Conservation (phyloP, 2,329 filamentous ascomycete species). For the Ophiostoma montium region DNA sequence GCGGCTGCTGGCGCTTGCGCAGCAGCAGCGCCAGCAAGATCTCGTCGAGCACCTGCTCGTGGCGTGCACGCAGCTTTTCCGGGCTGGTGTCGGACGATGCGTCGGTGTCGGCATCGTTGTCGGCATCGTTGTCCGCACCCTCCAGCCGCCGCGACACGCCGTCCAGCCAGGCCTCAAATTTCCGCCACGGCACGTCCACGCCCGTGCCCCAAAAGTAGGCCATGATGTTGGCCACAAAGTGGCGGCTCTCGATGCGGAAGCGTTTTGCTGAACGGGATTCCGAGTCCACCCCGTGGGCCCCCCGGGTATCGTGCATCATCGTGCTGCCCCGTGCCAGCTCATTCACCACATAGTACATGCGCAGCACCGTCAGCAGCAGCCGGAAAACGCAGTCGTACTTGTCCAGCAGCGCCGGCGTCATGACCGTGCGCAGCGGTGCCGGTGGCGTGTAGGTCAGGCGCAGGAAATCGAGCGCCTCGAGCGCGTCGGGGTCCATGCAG, state of each 20-base stretch:
- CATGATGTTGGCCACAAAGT: slow-evolving; percentile 60
- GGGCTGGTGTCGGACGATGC: slow-evolving; percentile 48
- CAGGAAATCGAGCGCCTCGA: slow-evolving; percentile 88
- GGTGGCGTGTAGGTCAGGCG: slow-evolving; percentile 74
- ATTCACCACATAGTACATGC: slow-evolving; percentile 64
- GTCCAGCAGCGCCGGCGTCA: slow-evolving; percentile 54
- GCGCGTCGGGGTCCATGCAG: slow-evolving; percentile 67
- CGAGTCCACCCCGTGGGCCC: too few species aligned
- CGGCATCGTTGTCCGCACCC: too few species aligned
- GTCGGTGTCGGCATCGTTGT: too few species aligned
- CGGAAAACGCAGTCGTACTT: slow-evolving; percentile 83
- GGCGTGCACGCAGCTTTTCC: slow-evolving; percentile 51
- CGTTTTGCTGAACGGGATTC: slow-evolving; percentile 22
- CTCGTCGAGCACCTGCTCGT: slow-evolving; percentile 59
- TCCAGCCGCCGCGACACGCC: slow-evolving; percentile 45
- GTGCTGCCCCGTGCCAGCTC: slow-evolving; percentile 45
- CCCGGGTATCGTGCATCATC: too few species aligned
- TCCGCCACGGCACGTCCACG: slow-evolving; percentile 57
- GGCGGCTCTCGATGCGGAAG: slow-evolving; percentile 64
- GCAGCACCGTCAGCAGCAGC: slow-evolving; percentile 58
- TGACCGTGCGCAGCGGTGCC: slow-evolving; percentile 53
- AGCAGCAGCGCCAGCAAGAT: slow-evolving; percentile 63
- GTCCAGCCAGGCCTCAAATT: slow-evolving; percentile 53
- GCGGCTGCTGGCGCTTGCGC: slow-evolving; percentile 58
- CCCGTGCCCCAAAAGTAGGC: slow-evolving; percentile 71